Conservation (phyloP, 2,329 filamentous ascomycete genomes). For the Fusarium transvaalense region DNA sequence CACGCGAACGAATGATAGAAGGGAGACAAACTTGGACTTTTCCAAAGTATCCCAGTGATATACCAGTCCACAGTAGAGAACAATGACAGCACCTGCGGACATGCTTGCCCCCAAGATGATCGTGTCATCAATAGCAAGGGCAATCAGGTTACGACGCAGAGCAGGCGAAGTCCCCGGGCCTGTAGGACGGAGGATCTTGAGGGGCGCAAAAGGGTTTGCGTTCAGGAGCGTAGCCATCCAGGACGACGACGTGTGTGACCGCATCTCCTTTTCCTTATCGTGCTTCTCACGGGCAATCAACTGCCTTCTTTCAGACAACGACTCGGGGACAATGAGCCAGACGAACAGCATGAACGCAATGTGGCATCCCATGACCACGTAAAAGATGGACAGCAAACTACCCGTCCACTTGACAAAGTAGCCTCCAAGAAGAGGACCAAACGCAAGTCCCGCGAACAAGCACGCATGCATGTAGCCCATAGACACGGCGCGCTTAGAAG, state of each 20-base stretch:
- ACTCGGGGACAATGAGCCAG: constrained; percentile 82
- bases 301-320: constrained; percentile 80
- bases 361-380: constrained; percentile 80
- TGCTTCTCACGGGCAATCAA: constrained; percentile 77
- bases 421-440: constrained; percentile 85
- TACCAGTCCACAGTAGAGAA: constrained; percentile 84
- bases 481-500: constrained; percentile 81
- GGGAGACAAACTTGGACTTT: constrained; percentile 82
- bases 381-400: constrained; percentile 84
- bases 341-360: constrained; percentile 79
- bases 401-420: constrained; percentile 83
- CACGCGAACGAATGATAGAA: constrained; percentile 83
- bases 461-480: constrained; percentile 93
- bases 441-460: constrained; percentile 87
- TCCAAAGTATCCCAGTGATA: constrained; percentile 88
- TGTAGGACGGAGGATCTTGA: constrained; percentile 81
- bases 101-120: constrained; percentile 85
- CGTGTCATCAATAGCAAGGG: constrained; percentile 84
- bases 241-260: constrained; percentile 41
- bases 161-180: constrained; percentile 69
- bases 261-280: constrained; percentile 59
- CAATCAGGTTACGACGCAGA: constrained; percentile 83
- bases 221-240: constrained; percentile 56
- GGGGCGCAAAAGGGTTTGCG: constrained; percentile 79
- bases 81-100: constrained; percentile 82